Base-by-base conservation (phyloP, 441 rosid genomes). In the Brassica balearica region DNA sequence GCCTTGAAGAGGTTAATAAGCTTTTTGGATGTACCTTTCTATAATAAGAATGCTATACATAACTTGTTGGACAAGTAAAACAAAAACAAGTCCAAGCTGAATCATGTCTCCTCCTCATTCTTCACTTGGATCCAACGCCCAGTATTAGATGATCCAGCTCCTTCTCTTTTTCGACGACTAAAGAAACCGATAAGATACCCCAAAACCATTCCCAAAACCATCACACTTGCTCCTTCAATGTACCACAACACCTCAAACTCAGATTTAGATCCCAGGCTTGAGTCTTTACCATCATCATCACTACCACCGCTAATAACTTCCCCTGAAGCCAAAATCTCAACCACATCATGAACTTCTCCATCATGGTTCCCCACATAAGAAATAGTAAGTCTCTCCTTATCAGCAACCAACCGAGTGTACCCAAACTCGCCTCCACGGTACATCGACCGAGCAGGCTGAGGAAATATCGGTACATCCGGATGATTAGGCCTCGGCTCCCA, bases 401-500 rank as follows among this genome's bases (percentile, higher is more conserved):
- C 87, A 77, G 98, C 97, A 51, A 90, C 85, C 81, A 95, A 77
- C 32, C 92, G 91, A 23, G 93, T 91, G 81, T 94, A 92, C 63
- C 97, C 97, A 58, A 95, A 95, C 86, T 95, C 97, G 3, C 93
- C 96, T 19, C 91, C 88, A 1, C 97, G 90, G 81, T 89, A 95
- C 92, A 91, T 76, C 6, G 98, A 95, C 41, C 82, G 65, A 12
- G 73, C 72, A 9, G 98, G 97, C 65, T 90, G 98, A 5, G 97
- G 97, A 80, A 81, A 95, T 62, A 95, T 65, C 0, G 96, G 98
- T 38, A 81, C 84, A 5, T 83, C 72, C n/a, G 84, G 93, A 64
- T 92, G 97, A 63, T 87, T 80, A 17, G 84, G 80, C 76, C 97
- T 86, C 62, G 98, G 97, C 84, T 89, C 88, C 98, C 97, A 92